phyloP scores from a whole-genome alignment of 169 alveolate genomes.

The Plasmodium knowlesi region DNA sequence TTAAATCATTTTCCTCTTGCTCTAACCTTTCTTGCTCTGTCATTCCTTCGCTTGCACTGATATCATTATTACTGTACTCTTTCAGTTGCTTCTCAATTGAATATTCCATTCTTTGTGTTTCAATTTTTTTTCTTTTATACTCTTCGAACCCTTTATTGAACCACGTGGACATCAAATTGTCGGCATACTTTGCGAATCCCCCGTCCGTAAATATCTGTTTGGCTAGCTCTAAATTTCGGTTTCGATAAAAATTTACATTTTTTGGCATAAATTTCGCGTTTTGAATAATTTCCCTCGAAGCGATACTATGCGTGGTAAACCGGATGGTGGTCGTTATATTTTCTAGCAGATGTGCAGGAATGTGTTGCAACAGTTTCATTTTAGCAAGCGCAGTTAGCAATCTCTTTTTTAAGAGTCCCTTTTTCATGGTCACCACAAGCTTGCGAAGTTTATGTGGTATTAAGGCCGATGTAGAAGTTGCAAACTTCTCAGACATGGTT shows the following conservation, averaged over 20 bases:
- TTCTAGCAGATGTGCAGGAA: conserved; percentile 78
- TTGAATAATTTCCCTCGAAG: conserved; percentile 79
- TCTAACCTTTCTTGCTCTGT: background rate
- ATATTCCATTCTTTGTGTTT: conserved; percentile 31
- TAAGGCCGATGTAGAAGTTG: conserved; percentile 81
- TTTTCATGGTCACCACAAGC: conserved; percentile 77
- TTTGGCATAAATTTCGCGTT: conserved; percentile 35
- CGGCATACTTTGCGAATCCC: conserved; percentile 68
- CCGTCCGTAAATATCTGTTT: conserved; percentile 40
- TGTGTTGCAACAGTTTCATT: conserved; percentile 76
- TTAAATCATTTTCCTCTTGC: conserved; percentile 29
- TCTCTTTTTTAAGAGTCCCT: conserved; percentile 78
- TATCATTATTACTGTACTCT: background rate
- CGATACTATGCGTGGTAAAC: conserved; percentile 84
- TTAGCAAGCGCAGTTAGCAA: conserved; percentile 78
- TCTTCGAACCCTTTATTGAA: conserved; percentile 71
- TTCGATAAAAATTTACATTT: background rate
- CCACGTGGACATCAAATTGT: conserved; percentile 55
- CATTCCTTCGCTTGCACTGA: background rate
- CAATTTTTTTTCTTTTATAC: conserved; percentile 51
- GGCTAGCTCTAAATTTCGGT: background rate
- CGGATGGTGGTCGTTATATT: conserved; percentile 79
- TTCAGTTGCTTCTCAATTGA: conserved; percentile 16
- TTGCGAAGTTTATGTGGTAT: conserved; percentile 81
- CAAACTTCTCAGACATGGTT: conserved; percentile 77